A percentile compares a stretch with the other conserved stretches of the same genome.
phyloP scores from a whole-genome alignment of 108 stramenopile species.

The Pseudonitzschia pungens region DNA sequence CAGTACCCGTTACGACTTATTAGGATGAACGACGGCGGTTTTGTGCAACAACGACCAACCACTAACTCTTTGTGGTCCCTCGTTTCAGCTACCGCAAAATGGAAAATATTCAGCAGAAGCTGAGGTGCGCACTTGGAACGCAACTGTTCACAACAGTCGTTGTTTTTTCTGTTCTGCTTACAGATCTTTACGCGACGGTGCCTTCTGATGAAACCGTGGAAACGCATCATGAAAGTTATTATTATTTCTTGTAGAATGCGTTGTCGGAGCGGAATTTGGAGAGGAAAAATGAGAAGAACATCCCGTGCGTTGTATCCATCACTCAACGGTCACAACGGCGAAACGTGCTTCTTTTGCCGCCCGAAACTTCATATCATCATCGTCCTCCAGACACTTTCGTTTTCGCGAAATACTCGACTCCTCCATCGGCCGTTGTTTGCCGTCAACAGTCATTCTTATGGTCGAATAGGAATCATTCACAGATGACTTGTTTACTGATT shows the following conservation, averaged over 20 bases:
- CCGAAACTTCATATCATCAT: neutral
- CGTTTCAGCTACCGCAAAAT: too few species aligned
- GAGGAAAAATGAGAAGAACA: neutral
- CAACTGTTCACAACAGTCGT: too few species aligned
- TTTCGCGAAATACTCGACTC: constrained; percentile 1
- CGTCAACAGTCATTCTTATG: constrained; percentile 3
- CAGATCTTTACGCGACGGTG: too few species aligned
- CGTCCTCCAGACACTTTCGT: constrained; percentile 4
- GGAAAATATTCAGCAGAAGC: too few species aligned
- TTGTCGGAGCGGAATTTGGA: neutral
- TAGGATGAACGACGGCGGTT: too few species aligned
- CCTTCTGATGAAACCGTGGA: too few species aligned
- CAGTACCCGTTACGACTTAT: too few species aligned
- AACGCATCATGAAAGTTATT: too few species aligned
- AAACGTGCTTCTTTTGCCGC: constrained; percentile 3
- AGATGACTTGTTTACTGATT: constrained; percentile 5
- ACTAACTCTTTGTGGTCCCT: too few species aligned
- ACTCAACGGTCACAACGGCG: constrained; percentile 7
- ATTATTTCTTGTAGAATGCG: neutral
- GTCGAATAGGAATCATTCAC: neutral
- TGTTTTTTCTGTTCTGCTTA: too few species aligned
- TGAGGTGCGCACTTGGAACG: too few species aligned
- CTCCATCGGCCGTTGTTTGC: neutral
- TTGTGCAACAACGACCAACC: too few species aligned
- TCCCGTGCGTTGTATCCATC: neutral